Evolutionary conservation across 2,329 filamentous ascomycete genomes (phyloP).

Genomic region (Microcera coccophila): DNA sequence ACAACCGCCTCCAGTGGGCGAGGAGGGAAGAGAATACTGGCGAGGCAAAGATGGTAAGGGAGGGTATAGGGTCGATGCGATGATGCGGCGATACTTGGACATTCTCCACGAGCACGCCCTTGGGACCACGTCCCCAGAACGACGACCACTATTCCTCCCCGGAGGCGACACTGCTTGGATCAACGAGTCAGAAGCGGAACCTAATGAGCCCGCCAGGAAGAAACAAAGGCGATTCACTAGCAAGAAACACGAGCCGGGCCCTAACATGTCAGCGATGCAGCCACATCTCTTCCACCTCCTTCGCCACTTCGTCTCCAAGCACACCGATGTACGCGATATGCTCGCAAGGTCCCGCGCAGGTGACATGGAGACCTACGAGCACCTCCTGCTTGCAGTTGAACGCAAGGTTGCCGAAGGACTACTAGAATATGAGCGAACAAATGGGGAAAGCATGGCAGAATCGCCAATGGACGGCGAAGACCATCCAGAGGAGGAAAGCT

Average conservation of each 20-base stretch:
- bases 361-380: conserved; percentile 73
- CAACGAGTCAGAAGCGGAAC: conserved; percentile 32
- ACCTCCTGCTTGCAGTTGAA: conserved; percentile 72
- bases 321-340: conserved; percentile 82
- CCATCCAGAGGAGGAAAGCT: conserved; percentile 52
- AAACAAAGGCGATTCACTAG: conserved; percentile 43
- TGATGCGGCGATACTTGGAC: conserved; percentile 83
- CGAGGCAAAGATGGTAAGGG: conserved; percentile 71
- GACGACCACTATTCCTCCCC: conserved; percentile 71
- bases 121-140: conserved; percentile 58
- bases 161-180: conserved; percentile 51
- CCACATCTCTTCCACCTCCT: conserved; percentile 91
- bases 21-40: conserved; percentile 82
- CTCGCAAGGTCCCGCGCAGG: conserved; percentile 66
- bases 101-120: conserved; percentile 80
- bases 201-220: conserved; percentile 50
- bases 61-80: conserved; percentile 84
- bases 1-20: conserved; percentile 56
- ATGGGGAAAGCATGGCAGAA: conserved; percentile 47
- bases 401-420: conserved; percentile 68
- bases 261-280: conserved; percentile 77
- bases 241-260: conserved; percentile 40
- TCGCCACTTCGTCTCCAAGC: conserved; percentile 71
- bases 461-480: conserved; percentile 29
- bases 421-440: conserved; percentile 58